Evolutionary conservation across 352 stramenopile genomes (phyloP).

Genomic region (Pythium aquatile): DNA sequence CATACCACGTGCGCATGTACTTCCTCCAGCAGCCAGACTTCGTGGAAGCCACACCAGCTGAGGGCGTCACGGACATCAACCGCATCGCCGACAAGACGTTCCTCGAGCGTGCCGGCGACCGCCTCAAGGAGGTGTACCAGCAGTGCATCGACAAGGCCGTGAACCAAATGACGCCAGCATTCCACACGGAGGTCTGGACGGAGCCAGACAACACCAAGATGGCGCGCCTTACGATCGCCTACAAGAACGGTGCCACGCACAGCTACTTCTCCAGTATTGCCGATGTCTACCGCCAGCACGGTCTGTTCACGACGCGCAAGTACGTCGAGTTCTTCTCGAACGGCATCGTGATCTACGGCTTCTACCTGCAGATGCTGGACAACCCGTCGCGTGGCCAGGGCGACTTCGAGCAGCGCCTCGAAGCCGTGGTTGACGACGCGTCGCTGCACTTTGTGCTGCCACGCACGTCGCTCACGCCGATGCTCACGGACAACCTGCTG

Average conservation of each 20-base stretch:
- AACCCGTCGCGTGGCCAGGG: conserved; percentile 45
- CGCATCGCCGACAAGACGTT: conserved; percentile 78
- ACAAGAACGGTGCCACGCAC: conserved; percentile 72
- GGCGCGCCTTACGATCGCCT: conserved; percentile 75
- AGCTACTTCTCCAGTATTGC: conserved; percentile 88
- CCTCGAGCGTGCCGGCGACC: conserved; percentile 56
- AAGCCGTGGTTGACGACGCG: conserved; percentile 60
- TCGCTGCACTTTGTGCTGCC: conserved; percentile 85
- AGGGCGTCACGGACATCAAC: conserved; percentile 74
- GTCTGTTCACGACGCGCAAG: conserved; percentile 80
- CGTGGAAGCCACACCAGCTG: conserved; percentile 47
- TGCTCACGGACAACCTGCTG: conserved; percentile 74
- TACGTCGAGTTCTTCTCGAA: conserved; percentile 87
- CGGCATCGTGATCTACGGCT: conserved; percentile 80
- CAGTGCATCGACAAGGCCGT: conserved; percentile 70
- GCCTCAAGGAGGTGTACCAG: conserved; percentile 78
- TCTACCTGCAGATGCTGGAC: conserved; percentile 80
- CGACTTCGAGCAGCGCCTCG: conserved; percentile 68
- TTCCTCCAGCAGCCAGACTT: conserved; percentile 78
- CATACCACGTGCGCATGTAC: conserved; percentile 85
- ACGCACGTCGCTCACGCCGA: conserved; percentile 79
- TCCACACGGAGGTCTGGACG: conserved; percentile 78
- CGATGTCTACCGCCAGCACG: conserved; percentile 82
- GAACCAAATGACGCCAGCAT: conserved; percentile 73
- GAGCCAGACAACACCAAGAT: conserved; percentile 77